Base-by-base conservation (phyloP, 1,284 basidiomycete species). In the Ustilago lituana region DNA sequence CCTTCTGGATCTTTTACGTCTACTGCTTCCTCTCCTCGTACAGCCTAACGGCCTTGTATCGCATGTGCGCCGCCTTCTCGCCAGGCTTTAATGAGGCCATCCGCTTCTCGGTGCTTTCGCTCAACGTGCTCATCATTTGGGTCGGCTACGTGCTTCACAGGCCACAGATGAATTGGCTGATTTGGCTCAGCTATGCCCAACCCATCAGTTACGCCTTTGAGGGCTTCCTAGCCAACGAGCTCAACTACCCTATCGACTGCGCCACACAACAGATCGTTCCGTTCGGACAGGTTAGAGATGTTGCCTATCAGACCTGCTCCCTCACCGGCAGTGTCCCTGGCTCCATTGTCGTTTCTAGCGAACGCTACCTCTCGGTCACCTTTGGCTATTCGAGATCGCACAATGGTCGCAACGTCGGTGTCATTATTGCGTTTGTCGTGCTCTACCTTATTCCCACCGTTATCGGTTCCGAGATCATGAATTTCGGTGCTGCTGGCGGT, bases 131-230 rank as follows among this genome's bases (percentile, higher is more conserved):
- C 44, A 50, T 64, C 58, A 55, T 58, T 29, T 59, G 70, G 41
- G 74, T 72, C 19, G 61, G 75, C 23, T 77, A 63, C 33, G 85
- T 90, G 44, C 87, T 91, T 62, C 89, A 89, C 0, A 86, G 78
- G 4, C 61, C 64, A 2, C 53, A 61, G 44, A 67, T 67, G 64
- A 62, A 61, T 29, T 94, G 92, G 91, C 80, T 94, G 14, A 91
- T 91, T 84, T 93, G 92, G 91, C 65, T 75, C 65, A 64, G 51
- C 48, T 75, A 73, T 35, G 44, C 62, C 4, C 66, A 76, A 37
- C 81, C 82, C 15, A 79, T 92, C 44, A 84, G 87, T 11, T 94
- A 93, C 83, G 90, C 89, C 0, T 94, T 91, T 86, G 88, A 89
- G 70, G 89, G 87, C 1, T 85, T 88, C 45, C 49, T 78, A 19